Evolutionary conservation across 208 protist species (phyloP).

Genomic region (Phytomonas sp.): DNA sequence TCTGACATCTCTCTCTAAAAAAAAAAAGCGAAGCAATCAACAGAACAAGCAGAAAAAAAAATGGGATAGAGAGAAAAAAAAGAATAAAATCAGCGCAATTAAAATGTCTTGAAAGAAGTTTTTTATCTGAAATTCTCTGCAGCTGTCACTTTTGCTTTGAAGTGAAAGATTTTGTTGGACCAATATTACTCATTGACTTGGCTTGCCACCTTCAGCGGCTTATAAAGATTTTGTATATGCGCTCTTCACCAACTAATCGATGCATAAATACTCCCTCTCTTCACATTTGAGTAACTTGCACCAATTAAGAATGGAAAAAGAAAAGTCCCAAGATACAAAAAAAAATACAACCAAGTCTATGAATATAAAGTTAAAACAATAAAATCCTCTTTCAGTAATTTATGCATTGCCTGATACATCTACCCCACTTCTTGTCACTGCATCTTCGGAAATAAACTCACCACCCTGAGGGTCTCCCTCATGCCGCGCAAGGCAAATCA

Average conservation of each 20-base stretch:
- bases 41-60: constrained; percentile 6
- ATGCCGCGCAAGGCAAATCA: constrained; percentile 35
- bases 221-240: constrained; percentile 5
- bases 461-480: constrained; percentile 5
- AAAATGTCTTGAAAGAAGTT: constrained; percentile 11
- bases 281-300: neutral
- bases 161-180: constrained; percentile 1
- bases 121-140: constrained; percentile 7
- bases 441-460: constrained; percentile 27
- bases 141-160: constrained; percentile 4
- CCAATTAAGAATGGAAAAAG: neutral
- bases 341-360: neutral
- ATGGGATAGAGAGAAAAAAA: constrained; percentile 2
- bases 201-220: constrained; percentile 12
- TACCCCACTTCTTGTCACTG: neutral
- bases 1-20: neutral
- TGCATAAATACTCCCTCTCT: neutral
- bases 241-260: neutral
- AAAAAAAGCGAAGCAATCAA: constrained; percentile 10
- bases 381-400: neutral
- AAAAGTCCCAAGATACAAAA: constrained; percentile 9
- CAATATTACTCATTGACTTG: neutral
- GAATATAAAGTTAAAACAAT: constrained; percentile 1
- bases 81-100: constrained; percentile 12
- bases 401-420: constrained; percentile 1